A percentile compares a stretch with the other conserved stretches of the same genome.
These are phyloP conservation scores for Atkinsonella hypoxylon DNA, from an alignment of 2,329 filamentous ascomycete species.

Conservation along the genomic window DNA sequence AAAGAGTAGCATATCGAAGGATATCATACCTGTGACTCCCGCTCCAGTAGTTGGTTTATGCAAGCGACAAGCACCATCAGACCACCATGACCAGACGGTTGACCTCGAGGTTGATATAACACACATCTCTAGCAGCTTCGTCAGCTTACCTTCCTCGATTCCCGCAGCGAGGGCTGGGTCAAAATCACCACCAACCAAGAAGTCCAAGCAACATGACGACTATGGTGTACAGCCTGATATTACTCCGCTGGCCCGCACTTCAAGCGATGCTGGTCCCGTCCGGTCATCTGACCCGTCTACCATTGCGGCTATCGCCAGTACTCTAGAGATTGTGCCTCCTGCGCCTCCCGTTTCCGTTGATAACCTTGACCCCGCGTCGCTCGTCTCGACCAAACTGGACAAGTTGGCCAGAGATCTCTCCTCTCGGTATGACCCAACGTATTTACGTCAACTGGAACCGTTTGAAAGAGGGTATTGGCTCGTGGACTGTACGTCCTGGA, in stretches of 20 bases:
- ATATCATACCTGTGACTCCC: constrained; percentile 17
- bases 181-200: constrained; percentile 19
- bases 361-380: constrained; percentile 32
- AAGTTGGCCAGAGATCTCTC: constrained; percentile 35
- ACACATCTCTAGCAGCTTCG: constrained; percentile 21
- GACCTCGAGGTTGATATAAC: constrained; percentile 15
- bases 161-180: constrained; percentile 15
- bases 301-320: constrained; percentile 14
- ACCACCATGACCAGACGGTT: constrained; percentile 2
- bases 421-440: constrained; percentile 39
- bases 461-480: constrained; percentile 74
- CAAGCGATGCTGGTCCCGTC: constrained; percentile 18
- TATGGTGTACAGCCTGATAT: constrained; percentile 5
- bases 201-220: constrained; percentile 9
- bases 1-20: not conserved
- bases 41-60: not conserved
- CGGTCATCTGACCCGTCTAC: constrained; percentile 8
- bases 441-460: constrained; percentile 23
- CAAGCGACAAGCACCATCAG: not conserved
- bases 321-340: constrained; percentile 40
- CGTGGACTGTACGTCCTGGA: constrained; percentile 47
- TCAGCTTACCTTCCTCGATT: constrained; percentile 11
- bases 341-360: constrained; percentile 37
- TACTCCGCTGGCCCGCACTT: constrained; percentile 14
- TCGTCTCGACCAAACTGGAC: constrained; percentile 47